Percentiles rank a stretch among this genome's conserved stretches.
phyloP scores from a whole-genome alignment of 2,329 filamentous ascomycete species.

The Trichoderma sp. region DNA sequence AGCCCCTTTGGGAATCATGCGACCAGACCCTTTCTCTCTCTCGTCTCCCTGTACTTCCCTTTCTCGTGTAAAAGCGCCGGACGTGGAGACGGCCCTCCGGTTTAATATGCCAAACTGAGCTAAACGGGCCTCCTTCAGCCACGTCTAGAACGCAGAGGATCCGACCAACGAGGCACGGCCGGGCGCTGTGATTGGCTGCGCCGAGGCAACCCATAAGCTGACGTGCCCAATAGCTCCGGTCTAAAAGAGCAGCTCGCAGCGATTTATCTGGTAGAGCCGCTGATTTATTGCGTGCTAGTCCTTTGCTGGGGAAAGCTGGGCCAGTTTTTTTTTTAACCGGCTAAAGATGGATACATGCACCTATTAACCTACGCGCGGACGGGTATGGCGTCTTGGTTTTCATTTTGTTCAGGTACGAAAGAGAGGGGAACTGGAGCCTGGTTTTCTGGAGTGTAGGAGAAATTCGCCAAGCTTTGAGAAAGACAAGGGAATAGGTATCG shows the following conservation, averaged over 20 bases:
- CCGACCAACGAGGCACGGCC: background rate
- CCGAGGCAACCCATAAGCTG: conserved; percentile 6
- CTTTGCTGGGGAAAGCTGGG: background rate
- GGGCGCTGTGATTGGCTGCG: background rate
- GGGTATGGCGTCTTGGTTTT: background rate
- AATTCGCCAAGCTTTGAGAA: background rate
- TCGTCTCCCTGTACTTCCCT: background rate
- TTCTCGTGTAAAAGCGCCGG: background rate
- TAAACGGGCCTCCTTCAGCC: background rate
- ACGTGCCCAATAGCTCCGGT: conserved; percentile 16
- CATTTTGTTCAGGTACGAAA: background rate
- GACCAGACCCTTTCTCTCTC: background rate
- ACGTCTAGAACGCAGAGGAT: conserved; percentile 10
- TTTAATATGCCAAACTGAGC: background rate
- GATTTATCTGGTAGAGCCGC: background rate
- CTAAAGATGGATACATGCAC: background rate
- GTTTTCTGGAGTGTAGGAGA: background rate
- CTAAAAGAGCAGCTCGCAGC: background rate
- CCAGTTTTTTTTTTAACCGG: background rate
- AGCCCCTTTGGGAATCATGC: background rate
- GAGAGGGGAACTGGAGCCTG: background rate
- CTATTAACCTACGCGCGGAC: background rate
- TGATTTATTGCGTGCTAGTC: background rate
- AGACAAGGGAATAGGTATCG: background rate
- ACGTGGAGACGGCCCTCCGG: background rate